Evolutionary conservation across 768 basidiomycete genomes (phyloP).

Genomic region (Termitomyces sp.): DNA sequence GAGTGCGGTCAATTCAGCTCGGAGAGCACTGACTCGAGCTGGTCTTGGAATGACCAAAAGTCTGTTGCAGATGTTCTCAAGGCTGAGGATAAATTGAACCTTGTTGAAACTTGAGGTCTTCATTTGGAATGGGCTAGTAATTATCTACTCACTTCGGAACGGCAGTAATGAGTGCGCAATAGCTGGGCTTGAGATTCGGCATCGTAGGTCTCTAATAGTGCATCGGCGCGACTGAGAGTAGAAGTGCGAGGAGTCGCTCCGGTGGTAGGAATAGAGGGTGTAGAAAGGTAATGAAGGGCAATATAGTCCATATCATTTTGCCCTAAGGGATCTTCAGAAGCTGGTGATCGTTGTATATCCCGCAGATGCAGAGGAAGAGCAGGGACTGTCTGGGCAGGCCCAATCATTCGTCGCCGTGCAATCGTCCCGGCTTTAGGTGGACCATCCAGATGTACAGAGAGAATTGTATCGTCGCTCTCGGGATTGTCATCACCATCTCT

Average conservation of each 20-base stretch:
- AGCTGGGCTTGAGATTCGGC: conserved; percentile 61
- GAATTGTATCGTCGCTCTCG: conserved; percentile 21
- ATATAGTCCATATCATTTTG: conserved; percentile 48
- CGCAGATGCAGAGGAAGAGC: conserved; percentile 61
- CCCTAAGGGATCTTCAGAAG: conserved; percentile 71
- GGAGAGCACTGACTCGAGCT: conserved; percentile 91
- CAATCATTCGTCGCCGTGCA: conserved; percentile 42
- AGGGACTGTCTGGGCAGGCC: conserved; percentile 70
- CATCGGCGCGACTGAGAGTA: conserved; percentile 40
- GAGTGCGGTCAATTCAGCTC: conserved; percentile 91
- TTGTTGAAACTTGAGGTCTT: conserved; percentile 22
- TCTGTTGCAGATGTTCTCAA: conserved; percentile 91
- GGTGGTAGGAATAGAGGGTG: conserved; percentile 56
- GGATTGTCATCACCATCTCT: conserved; percentile 37
- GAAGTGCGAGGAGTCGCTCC: conserved; percentile 40
- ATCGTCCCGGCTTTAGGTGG: conserved; percentile 17
- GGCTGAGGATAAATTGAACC: conserved; percentile 80
- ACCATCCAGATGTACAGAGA: conserved; percentile 10
- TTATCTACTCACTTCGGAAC: conserved; percentile 61
- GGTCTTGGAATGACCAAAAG: conserved; percentile 89
- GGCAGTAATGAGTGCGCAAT: conserved; percentile 81
- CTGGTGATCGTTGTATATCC: conserved; percentile 42
- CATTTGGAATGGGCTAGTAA: neutral
- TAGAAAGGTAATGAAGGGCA: conserved; percentile 57
- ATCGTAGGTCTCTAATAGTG: conserved; percentile 65